phyloP scores from a whole-genome alignment of 2,329 filamentous ascomycete genomes.

The Cryoendolithus antarcticus region DNA sequence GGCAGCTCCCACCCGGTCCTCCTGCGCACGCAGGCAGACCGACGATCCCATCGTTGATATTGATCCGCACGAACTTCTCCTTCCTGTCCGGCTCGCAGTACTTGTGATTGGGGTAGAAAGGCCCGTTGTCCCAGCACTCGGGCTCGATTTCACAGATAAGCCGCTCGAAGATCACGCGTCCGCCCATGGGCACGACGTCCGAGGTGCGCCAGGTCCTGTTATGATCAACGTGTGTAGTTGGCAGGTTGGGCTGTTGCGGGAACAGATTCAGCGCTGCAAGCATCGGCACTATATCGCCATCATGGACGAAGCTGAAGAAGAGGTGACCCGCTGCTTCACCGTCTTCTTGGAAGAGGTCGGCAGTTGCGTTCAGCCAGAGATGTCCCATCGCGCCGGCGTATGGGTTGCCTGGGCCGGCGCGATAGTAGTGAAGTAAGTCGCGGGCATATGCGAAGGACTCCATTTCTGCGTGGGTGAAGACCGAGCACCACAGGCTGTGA shows the following conservation, averaged over 20 bases:
- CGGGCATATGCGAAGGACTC: conserved; percentile 45
- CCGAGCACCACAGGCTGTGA: conserved; percentile 42
- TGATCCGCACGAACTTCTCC: conserved; percentile 37
- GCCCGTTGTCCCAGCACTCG: conserved; percentile 13
- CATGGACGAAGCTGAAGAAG: conserved; percentile 50
- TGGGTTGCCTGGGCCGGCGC: conserved; percentile 43
- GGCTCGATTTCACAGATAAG: conserved; percentile 29
- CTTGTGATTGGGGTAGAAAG: conserved; percentile 20
- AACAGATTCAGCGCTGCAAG: conserved; percentile 41
- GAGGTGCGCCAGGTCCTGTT: conserved; percentile 43
- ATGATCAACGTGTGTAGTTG: conserved; percentile 31
- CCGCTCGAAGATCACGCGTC: conserved; percentile 42
- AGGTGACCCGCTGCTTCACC: conserved; percentile 34
- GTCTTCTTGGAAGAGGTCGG: conserved; percentile 31
- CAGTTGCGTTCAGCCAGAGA: conserved; percentile 47
- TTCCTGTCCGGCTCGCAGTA: conserved; percentile 15
- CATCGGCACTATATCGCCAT: conserved; percentile 46
- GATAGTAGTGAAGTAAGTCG: conserved; percentile 47
- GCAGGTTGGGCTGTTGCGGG: conserved; percentile 31
- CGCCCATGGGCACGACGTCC: conserved; percentile 46
- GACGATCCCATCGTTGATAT: conserved; percentile 46
- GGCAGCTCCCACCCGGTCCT: conserved; percentile 38
- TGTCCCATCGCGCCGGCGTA: conserved; percentile 44
- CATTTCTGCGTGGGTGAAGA: conserved; percentile 44
- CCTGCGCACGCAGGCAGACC: conserved; percentile 34